Evolutionary conservation across 1,139 yeast species (phyloP), one percentile per base, ranked within the genome.

Genomic region (Geotrichum aggregatum): DNA sequence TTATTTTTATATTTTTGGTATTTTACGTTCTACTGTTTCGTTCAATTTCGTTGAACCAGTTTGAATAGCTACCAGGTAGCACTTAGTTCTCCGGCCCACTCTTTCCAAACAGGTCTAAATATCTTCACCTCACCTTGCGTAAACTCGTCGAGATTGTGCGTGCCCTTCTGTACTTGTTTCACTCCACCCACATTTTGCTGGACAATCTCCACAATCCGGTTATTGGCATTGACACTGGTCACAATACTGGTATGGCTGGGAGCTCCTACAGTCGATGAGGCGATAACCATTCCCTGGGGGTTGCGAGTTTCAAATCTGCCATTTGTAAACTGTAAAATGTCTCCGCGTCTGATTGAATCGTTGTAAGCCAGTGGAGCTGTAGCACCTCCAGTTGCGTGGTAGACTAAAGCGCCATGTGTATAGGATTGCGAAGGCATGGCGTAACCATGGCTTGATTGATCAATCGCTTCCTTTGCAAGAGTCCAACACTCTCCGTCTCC

Each of bases 401-500:
- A 68, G 22, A 82, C 71, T 10, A 83, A 76, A 45, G 72, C 82
- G 1, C 91, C 91, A 62, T 83, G 88, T 35, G 71, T 73, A 14
- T 68, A 65, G 24, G 80, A 80, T 19, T 74, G 72, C 10, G 84
- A 76, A 1, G 77, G 75, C 69, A 83, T 75, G 0, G 88, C 88
- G 60, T 76, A 78, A 21, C 78, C 80, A 0, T 83, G 83, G 59
- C 85, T 79, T 0, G 83, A 82, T 54, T 77, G 75, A 47, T 71
- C 69, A 38, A 84, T 70, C 0, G 88, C 87, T 51, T 80, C 80
- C 50, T 76, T 76, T 1, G 88, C 91, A 55, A 84, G 72, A 41
- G 86, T 85, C 91, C 91, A 84, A 67, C 92, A 84, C 63, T 84
- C 91, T 8, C 92, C 92, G 49, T 78, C 68, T 1, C 87, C 87